Base-by-base conservation (phyloP, 306 rosid genomes). In the Hylodesmum podocarpum region DNA sequence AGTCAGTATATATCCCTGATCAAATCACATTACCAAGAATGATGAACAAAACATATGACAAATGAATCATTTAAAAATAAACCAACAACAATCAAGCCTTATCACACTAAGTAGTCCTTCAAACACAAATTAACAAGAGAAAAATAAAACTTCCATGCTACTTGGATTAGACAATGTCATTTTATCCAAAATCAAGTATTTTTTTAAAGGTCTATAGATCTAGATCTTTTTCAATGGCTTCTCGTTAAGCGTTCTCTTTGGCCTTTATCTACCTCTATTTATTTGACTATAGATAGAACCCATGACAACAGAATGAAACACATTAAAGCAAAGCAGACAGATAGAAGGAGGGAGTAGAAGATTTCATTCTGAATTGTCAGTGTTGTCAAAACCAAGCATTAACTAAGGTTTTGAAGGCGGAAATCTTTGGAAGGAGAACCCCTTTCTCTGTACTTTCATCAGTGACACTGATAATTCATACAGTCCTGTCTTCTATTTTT, bases 1-100 rank as follows among this genome's bases (percentile, higher is more conserved):
- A 73, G 97, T 92, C 85, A 92, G 75, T 74, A 92, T 88, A 75
- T 92, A 92, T 64, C 97, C 97, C 96, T 92, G 90, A 68, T 47
- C 50, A 82, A 79, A 70, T 68, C 66, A 82, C 79, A 81, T 73
- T 25, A 39, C 34, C 72, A 54, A 78, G 51, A 70, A 67, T 40
- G 59, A 47, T 49, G 54, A 9, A 37, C 63, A 75, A 39, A 61
- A 37, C 46, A 41, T 63, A 31, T 21, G 11, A 25, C 43, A 69
- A 43, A 51, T 33, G 71, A 81, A 77, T 64, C 41, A 44, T 44
- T 47, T 67, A 75, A 66, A 43, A 54, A 61, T 66, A 46, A 66
- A 68, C 58, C 47, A 70, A 66, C 59, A 70, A 59, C 7, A 50
- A 70, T 43, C 74, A 76, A 81, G 4, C 72, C 72, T 13, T 59